Base-by-base conservation (phyloP, 139 green algal genomes). In the Raphidocelis subcapitata region DNA sequence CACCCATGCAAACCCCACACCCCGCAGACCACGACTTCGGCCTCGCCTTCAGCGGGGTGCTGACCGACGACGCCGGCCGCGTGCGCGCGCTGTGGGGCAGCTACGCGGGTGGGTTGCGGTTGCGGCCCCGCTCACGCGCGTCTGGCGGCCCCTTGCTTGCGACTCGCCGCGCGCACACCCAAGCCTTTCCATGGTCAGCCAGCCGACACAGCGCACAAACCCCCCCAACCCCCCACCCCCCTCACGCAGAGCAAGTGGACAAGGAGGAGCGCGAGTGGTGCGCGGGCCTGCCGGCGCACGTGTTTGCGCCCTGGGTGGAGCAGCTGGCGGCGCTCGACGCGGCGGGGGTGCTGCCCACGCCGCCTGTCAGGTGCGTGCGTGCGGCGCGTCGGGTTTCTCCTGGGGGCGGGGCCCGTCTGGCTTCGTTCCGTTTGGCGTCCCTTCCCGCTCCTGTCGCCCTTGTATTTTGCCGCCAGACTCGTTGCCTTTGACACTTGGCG, bases 21-120 rank as follows among this genome's bases (percentile, higher is more conserved):
- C n/a, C n/a, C n/a, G n/a, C n/a, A n/a, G 93, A 98, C 72, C 94
- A 93, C 23, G 93, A 98, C 82, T 97, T 97, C 82, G 93, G 93
- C 14, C 65, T 76, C 29, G 76, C 82, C 5, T 96, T 94, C 79
- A 85, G 81, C 28, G 93, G 93, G 33, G 86, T 96, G 69, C 79
- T 98, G 49, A 86, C 86, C 16, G 87, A 97, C 68, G 68, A 82
- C 12, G 35, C 70, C 24, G 92, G 88, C 5, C 71, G 74, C 18
- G 81, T 97, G 35, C 77, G 84, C 1, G 91, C 86, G 3, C 82
- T 97, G 64, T 97, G 89, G 87, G 89, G 79, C 36, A 91, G 80
- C 65, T 97, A 95, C 70, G 78, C 81, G 4, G 90, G 41, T 49
- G 41, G n/a, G n/a, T n/a, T n/a, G n/a, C n/a, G n/a, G n/a, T n/a